Percentiles rank a stretch among this genome's conserved stretches.
phyloP scores from a whole-genome alignment of 257 asterid species.

The Rehmannia glutinosa region DNA sequence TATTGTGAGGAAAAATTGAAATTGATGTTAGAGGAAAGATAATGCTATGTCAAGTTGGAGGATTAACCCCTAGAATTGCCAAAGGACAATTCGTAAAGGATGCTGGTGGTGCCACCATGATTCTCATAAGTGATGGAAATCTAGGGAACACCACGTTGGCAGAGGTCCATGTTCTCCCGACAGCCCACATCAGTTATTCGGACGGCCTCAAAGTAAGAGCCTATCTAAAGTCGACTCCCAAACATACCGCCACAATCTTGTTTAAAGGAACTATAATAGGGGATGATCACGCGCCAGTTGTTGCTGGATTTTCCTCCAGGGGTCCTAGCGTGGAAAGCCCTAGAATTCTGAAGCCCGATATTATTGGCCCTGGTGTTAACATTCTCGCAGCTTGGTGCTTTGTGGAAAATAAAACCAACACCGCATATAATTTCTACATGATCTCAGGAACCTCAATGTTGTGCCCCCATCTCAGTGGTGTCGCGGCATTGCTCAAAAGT shows the following conservation, averaged over 20 bases:
- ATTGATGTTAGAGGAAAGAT: slow-evolving; percentile 35
- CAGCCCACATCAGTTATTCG: slow-evolving; percentile 2
- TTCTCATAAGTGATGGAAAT: slow-evolving; percentile 3
- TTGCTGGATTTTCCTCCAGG: slow-evolving; percentile 8
- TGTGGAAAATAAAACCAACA: slow-evolving; percentile 8
- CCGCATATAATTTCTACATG: not conserved
- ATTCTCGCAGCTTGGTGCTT: slow-evolving; percentile 26
- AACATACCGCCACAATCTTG: slow-evolving; percentile 17
- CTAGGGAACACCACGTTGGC: slow-evolving; percentile 19
- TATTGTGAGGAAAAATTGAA: too few species aligned
- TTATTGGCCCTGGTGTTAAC: slow-evolving; percentile 23
- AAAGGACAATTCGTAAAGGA: slow-evolving; percentile 31
- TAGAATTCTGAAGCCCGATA: slow-evolving; percentile 25
- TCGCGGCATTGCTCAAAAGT: slow-evolving; percentile 21
- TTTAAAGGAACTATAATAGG: slow-evolving; percentile 23
- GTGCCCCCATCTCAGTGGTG: slow-evolving; percentile 24
- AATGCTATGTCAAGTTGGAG: slow-evolving; percentile 24
- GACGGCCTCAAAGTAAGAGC: slow-evolving; percentile 15
- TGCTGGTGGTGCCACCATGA: slow-evolving; percentile 48
- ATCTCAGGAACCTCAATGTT: slow-evolving; percentile 22
- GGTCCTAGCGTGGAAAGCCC: slow-evolving; percentile 15
- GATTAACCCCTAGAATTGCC: not conserved
- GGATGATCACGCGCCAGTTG: slow-evolving; percentile 1
- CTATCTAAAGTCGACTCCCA: slow-evolving; percentile 15
- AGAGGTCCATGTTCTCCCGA: slow-evolving; percentile 30